phyloP scores from a whole-genome alignment of 2,329 filamentous ascomycete species.

The Cadophora sp. region DNA sequence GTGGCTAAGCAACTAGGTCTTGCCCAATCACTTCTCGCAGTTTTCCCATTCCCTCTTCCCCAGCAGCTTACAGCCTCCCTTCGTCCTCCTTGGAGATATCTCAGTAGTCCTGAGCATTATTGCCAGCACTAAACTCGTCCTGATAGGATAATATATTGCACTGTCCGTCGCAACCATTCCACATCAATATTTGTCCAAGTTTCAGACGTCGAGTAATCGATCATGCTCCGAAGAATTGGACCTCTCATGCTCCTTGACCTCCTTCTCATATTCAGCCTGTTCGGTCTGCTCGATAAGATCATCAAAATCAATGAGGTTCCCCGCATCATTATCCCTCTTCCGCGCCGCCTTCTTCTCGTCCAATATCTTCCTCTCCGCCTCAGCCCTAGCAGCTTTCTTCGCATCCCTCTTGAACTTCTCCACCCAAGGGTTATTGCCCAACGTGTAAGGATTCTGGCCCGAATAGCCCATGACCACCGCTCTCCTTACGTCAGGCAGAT shows the following conservation, averaged over 20 bases:
- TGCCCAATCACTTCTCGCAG: not conserved
- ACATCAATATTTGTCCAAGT: not conserved
- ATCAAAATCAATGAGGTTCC: constrained; percentile 27
- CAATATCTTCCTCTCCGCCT: constrained; percentile 15
- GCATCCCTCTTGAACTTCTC: constrained; percentile 32
- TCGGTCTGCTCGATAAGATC: constrained; percentile 30
- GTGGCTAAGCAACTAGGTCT: not conserved
- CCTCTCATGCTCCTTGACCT: constrained; percentile 16
- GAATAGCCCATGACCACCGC: constrained; percentile 40
- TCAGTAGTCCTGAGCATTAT: not conserved
- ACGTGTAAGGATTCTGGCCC: constrained; percentile 40
- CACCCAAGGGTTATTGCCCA: constrained; percentile 34
- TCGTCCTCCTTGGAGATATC: not conserved
- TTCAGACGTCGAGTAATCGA: constrained; percentile 20
- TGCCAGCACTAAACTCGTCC: not conserved
- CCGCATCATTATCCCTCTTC: constrained; percentile 19
- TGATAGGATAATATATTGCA: not conserved
- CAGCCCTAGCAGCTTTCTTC: constrained; percentile 18
- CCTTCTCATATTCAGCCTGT: constrained; percentile 27
- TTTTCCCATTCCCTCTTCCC: not conserved
- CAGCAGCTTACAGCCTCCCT: not conserved
- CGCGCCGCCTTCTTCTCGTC: constrained; percentile 1
- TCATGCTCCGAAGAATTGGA: constrained; percentile 20
- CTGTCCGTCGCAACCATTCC: not conserved
- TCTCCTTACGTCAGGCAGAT: constrained; percentile 36